These are phyloP conservation scores for Diplodia corticola DNA, from an alignment of 2,329 filamentous ascomycete species.

Conservation along the genomic window DNA sequence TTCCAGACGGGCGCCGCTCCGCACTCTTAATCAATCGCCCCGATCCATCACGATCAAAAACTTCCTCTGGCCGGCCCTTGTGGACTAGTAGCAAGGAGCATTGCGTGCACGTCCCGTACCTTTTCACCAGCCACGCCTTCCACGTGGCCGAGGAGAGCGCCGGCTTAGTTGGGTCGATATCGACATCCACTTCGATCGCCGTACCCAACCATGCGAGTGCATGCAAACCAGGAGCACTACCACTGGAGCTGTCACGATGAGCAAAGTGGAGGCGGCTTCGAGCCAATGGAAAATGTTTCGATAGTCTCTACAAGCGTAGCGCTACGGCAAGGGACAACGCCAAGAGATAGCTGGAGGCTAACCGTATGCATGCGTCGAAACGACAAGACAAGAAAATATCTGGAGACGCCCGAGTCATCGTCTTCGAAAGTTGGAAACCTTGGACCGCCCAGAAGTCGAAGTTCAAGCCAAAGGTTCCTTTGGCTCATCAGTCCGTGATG, in stretches of 20 bases:
- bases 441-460: not conserved
- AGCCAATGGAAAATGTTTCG: not conserved
- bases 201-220: not conserved
- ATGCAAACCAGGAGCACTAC: not conserved
- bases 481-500: not conserved
- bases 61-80: not conserved
- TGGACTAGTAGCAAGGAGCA: not conserved
- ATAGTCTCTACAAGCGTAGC: constrained; percentile 10
- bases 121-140: not conserved
- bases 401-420: not conserved
- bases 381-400: not conserved
- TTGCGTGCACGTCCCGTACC: not conserved
- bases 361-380: not conserved
- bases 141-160: not conserved
- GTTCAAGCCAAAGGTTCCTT: not conserved
- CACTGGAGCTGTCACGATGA: not conserved
- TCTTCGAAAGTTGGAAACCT: not conserved
- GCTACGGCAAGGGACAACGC: not conserved
- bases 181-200: not conserved
- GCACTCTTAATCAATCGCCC: not conserved
- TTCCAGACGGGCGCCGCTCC: not conserved
- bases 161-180: not conserved
- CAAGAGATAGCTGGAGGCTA: not conserved
- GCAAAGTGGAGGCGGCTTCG: not conserved
- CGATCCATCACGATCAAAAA: not conserved